Base-by-base conservation (phyloP, 345 rosid genomes). In the Gossypium turneri region DNA sequence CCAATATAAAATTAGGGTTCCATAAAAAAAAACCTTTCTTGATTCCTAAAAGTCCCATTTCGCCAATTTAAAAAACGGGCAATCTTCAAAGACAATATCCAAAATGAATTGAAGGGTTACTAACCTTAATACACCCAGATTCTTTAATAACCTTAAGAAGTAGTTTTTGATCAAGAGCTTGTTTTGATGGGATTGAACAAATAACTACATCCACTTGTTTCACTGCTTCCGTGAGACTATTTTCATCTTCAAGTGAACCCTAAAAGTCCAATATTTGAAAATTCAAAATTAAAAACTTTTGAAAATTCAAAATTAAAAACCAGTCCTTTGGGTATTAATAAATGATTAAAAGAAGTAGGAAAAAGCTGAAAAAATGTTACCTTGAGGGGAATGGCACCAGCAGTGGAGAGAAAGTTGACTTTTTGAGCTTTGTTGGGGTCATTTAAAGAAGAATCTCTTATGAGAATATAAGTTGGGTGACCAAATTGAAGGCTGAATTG, bases 191-290 rank as follows among this genome's bases (percentile, higher is more conserved):
- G 62, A 91, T 79, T 0, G 94, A 83, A 79, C 92, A 90, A 44
- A 93, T 88, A 55, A 91, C 94, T 3, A 90, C 91, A 79, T 93
- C 97, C 61, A 91, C 97, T 81, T 75, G 87, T 78, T 76, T 85
- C 84, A 89, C 81, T 68, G 94, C 98, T 77, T 88, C 91, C 34
- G 71, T 74, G 11, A 93, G 87, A 79, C 89, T 86, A 79, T 48
- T 34, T 58, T 86, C 90, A 63, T 93, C 92, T 19, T 91, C 88
- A 79, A 91, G 70, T n/a, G 92, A 91, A 52, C 97, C 95, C 97
- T 93, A 71, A 43, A 34, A 69, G 25, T 7, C 41, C 57, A 12
- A 48, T 10, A 45, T 12, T 9, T 20, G 9, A 61, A 25, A 66
- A 59, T 34, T 34, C 10, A 44, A 55, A 20, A 57, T 22, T 38